Evolutionary conservation across 106 monocot species (phyloP).

Genomic region (Phalaenopsis aphrodite): DNA sequence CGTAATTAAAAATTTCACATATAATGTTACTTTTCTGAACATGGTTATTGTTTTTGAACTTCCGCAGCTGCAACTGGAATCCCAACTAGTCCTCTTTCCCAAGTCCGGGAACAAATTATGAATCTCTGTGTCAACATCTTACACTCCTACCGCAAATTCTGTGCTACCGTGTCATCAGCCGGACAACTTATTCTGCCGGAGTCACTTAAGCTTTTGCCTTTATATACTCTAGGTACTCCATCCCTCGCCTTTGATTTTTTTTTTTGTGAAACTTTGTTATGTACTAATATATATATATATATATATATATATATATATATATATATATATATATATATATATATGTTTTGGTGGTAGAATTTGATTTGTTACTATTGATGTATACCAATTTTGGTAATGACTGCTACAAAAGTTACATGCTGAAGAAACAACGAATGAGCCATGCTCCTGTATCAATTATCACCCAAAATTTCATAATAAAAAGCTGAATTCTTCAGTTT

Average conservation of each 20-base stretch:
- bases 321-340: no score
- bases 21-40: background rate
- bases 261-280: no score
- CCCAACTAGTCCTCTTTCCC: conserved; percentile 52
- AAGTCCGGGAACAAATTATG: conserved; percentile 69
- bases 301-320: no score
- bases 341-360: background rate
- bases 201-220: conserved; percentile 86
- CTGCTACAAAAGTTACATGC: background rate
- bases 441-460: background rate
- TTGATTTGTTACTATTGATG: background rate
- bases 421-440: background rate
- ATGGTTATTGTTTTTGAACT: conserved; percentile 1
- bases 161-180: conserved; percentile 88
- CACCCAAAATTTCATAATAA: background rate
- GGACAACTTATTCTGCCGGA: conserved; percentile 97
- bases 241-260: background rate
- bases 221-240: conserved; percentile 75
- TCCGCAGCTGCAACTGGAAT: conserved; percentile 81
- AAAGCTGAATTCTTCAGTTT: background rate
- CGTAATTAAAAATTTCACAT: background rate
- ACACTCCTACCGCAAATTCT: conserved; percentile 82
- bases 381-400: no score
- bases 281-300: background rate
- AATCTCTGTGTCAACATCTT: conserved; percentile 83